phyloP scores from a whole-genome alignment of 768 basidiomycete genomes.

The Exidia glandulosa region DNA sequence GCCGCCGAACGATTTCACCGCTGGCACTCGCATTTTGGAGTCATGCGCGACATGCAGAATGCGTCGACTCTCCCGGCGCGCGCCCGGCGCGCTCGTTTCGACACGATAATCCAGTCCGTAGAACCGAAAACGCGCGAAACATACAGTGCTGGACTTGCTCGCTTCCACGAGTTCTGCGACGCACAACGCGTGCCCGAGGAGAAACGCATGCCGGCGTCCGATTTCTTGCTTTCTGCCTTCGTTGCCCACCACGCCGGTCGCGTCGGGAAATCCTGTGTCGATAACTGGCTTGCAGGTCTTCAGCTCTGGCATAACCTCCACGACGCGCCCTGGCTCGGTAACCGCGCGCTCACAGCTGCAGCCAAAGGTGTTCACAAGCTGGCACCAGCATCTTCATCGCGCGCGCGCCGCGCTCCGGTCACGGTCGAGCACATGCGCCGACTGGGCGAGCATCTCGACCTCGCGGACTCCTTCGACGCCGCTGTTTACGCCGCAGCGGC shows the following conservation, averaged over 20 bases:
- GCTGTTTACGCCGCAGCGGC: conserved; percentile 26
- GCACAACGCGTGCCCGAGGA: conserved; percentile 20
- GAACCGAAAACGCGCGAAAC: neutral
- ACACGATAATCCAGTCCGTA: neutral
- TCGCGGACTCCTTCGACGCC: conserved; percentile 18
- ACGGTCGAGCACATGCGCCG: conserved; percentile 22
- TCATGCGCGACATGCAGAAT: neutral
- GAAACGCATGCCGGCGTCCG: conserved; percentile 18
- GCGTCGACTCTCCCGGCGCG: neutral
- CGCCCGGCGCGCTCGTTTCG: neutral
- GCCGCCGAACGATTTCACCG: neutral
- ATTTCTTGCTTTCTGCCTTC: conserved; percentile 20
- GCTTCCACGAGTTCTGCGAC: conserved; percentile 28
- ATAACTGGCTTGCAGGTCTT: conserved; percentile 25
- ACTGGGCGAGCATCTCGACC: conserved; percentile 14
- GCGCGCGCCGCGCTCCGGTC: conserved; percentile 21
- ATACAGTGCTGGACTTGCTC: conserved; percentile 22
- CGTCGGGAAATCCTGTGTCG: conserved; percentile 11
- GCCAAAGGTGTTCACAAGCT: conserved; percentile 11
- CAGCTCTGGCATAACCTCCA: conserved; percentile 27
- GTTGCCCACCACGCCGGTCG: conserved; percentile 7
- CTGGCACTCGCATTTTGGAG: neutral
- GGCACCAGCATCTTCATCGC: conserved; percentile 6
- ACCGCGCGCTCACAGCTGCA: conserved; percentile 8
- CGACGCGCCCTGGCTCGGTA: conserved; percentile 26